Evolutionary conservation across 2,329 filamentous ascomycete species (phyloP), one percentile per base, ranked within the genome.

Genomic region (Aspergillus flavus): DNA sequence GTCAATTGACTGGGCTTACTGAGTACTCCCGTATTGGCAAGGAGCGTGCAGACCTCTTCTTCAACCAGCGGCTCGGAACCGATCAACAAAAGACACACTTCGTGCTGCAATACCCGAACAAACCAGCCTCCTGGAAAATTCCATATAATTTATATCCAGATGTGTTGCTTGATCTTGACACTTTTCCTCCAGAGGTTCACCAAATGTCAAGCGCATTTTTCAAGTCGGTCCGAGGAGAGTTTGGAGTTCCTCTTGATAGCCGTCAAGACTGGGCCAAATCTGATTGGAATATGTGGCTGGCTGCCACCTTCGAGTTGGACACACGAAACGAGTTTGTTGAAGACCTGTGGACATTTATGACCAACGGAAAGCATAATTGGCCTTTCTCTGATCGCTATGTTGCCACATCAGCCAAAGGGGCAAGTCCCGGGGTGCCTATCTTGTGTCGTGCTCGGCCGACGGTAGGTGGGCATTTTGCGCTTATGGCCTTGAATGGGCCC

Each of bases 201-300:
- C 63, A 70, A 11, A 81, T 80, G 74, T 71, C 76, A 39, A 72
- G 67, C 26, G 58, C 64, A 0, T 81, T 79, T 59, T 81, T 81
- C 65, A 71, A 71, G 6, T 71, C 71, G 2, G 73, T 80, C 14
- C 73, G 76, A 7, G 70, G 69, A 5, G 65, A 75, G 39, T 78
- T 74, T 34, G 80, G 80, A 11, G 76, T 82, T 0, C 68, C 79
- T 6, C 72, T 82, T 6, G 79, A 81, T 48, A 72, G 74, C 57
- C 67, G 74, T 30, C 77, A 78, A 30, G 70, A 78, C 32, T 82
- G 78, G 76, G 76, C 72, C 41, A 82, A 82, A 65, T 78, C 76
- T 2, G 79, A 82, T 64, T 80, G 78, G 81, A 79, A 80, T 62
- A 78, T 81, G 69, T 81, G 78, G 76, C 66, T 75, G n/a, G 79